phyloP scores from a whole-genome alignment of 2,329 filamentous ascomycete species.

The Pseudocercospora fuligena region DNA sequence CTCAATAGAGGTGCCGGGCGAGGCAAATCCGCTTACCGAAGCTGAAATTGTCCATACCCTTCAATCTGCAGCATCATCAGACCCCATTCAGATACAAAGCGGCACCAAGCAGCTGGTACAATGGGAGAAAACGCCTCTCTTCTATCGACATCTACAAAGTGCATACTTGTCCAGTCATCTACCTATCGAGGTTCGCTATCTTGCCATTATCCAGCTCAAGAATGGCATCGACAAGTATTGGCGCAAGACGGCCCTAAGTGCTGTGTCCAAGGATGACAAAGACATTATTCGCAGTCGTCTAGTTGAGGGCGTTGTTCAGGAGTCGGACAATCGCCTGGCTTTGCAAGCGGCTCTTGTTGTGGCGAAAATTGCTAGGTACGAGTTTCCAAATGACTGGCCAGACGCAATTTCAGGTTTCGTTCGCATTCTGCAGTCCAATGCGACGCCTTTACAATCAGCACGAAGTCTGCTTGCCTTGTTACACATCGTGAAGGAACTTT shows the following conservation, averaged over 20 bases:
- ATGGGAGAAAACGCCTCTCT: slow-evolving; percentile 56
- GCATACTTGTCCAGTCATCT: slow-evolving; percentile 81
- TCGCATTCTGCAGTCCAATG: slow-evolving; percentile 60
- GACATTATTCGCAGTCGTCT: slow-evolving; percentile 73
- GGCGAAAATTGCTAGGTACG: slow-evolving; percentile 85
- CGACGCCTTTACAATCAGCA: slow-evolving; percentile 61
- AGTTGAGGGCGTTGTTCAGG: slow-evolving; percentile 76
- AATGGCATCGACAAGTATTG: slow-evolving; percentile 96
- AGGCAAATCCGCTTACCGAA: slow-evolving; percentile 66
- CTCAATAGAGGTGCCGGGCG: slow-evolving; percentile 74
- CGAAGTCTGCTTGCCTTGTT: slow-evolving; percentile 78
- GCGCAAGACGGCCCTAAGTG: slow-evolving; percentile 76
- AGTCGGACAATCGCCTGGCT: slow-evolving; percentile 75
- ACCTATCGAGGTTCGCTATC: slow-evolving; percentile 78
- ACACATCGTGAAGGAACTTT: slow-evolving; percentile 87
- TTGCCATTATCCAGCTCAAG: slow-evolving; percentile 92
- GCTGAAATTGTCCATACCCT: slow-evolving; percentile 54
- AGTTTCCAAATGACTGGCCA: slow-evolving; percentile 86
- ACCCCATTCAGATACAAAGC: slow-evolving; percentile 56
- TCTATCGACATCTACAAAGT: slow-evolving; percentile 58
- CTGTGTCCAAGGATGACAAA: slow-evolving; percentile 73
- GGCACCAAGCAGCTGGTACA: slow-evolving; percentile 58
- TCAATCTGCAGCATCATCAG: slow-evolving; percentile 52
- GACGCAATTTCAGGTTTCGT: slow-evolving; percentile 61
- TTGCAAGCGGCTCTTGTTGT: slow-evolving; percentile 86